Evolutionary conservation across 2,329 filamentous ascomycete genomes (phyloP).

Genomic region (Parafenestella ontariensis): DNA sequence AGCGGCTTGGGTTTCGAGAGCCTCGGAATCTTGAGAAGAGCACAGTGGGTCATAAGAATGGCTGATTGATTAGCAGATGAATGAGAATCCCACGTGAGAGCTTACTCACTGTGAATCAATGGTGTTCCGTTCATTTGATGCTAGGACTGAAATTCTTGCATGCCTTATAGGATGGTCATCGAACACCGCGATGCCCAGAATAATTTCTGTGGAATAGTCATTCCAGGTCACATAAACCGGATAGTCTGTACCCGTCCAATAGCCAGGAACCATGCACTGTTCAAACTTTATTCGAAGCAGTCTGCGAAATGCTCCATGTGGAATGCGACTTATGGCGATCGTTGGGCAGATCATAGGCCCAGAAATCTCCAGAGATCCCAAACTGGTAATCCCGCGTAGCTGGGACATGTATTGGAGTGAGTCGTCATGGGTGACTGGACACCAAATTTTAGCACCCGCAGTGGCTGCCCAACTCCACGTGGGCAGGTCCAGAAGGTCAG

Average conservation of each 20-base stretch:
- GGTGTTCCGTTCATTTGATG: background rate
- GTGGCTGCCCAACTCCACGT: conserved; percentile 5
- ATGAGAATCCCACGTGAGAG: background rate
- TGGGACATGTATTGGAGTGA: too few relatives aligned
- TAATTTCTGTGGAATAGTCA: background rate
- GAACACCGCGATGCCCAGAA: background rate
- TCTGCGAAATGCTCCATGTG: background rate
- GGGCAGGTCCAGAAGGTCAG: background rate
- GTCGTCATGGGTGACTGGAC: background rate
- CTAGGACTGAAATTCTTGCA: background rate
- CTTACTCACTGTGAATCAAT: background rate
- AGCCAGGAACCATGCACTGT: too few relatives aligned
- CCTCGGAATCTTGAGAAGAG: background rate
- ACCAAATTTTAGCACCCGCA: background rate
- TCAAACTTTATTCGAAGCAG: too few relatives aligned
- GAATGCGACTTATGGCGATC: background rate
- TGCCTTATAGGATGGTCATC: background rate
- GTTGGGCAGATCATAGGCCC: background rate
- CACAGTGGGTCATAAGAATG: background rate
- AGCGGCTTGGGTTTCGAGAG: too few relatives aligned
- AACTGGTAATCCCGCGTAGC: background rate
- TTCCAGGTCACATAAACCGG: background rate
- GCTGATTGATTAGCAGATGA: background rate
- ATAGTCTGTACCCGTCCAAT: background rate
- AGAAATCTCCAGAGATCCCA: background rate